Percentiles rank a stretch among this genome's conserved stretches.
Conservation (phyloP, 305 asterid genomes). For the Fraxinus paxiana region DNA sequence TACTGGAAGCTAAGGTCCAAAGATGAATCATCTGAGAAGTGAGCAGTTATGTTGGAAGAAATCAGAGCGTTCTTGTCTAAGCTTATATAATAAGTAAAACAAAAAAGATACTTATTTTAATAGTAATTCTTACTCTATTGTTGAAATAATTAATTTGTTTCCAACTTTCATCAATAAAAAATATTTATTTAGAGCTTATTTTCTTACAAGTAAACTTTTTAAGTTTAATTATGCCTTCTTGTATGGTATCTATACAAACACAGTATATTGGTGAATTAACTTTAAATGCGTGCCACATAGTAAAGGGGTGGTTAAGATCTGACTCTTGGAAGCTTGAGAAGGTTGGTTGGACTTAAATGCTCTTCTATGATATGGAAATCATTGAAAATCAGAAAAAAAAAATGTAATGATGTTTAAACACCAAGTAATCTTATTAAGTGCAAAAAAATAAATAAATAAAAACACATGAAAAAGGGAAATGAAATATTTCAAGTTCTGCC, state of each 20-base stretch:
- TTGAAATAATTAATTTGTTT: not conserved
- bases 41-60: not conserved
- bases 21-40: not conserved
- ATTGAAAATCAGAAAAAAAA: not conserved
- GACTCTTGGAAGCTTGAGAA: not conserved
- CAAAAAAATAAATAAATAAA: not conserved
- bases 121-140: not conserved
- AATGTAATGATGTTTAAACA: not conserved
- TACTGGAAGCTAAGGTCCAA: not conserved
- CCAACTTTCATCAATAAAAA: not conserved
- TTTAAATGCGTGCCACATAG: not conserved
- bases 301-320: not conserved
- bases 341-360: not conserved
- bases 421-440: not conserved
- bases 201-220: not conserved
- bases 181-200: not conserved
- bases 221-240: not conserved
- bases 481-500: not conserved
- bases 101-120: not conserved
- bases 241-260: not conserved
- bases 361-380: not conserved
- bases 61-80: not conserved
- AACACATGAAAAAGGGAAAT: not conserved
- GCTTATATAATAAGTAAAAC: not conserved
- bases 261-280: not conserved